phyloP scores from a whole-genome alignment of 345 rosid genomes.

The Iberis pinnata region DNA sequence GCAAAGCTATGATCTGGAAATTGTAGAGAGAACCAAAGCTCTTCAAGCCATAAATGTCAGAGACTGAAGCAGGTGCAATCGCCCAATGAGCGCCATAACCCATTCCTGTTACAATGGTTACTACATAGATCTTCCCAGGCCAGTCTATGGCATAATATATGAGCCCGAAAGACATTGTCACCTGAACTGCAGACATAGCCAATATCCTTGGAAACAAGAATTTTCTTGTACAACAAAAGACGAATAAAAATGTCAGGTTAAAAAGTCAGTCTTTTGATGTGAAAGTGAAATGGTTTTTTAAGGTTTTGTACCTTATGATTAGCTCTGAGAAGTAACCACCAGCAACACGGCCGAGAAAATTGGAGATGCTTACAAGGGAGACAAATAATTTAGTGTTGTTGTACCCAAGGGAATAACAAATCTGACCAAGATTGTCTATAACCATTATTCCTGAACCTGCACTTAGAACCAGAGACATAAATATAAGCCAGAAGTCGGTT shows the following conservation, averaged over 20 bases:
- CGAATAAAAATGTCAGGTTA: neutral
- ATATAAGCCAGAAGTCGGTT: slow-evolving; percentile 74
- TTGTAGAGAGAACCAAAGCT: slow-evolving; percentile 70
- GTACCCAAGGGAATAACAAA: slow-evolving; percentile 60
- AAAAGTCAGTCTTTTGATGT: neutral
- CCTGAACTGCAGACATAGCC: slow-evolving; percentile 56
- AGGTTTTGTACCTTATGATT: slow-evolving; percentile 40
- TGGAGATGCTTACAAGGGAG: slow-evolving; percentile 80
- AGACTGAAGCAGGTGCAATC: slow-evolving; percentile 50
- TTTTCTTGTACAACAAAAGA: slow-evolving; percentile 37
- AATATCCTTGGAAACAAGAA: slow-evolving; percentile 54
- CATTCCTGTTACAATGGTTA: slow-evolving; percentile 51
- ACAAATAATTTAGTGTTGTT: slow-evolving; percentile 52
- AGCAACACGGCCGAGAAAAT: slow-evolving; percentile 84
- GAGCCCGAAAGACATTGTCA: slow-evolving; percentile 55
- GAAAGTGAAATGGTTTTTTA: neutral
- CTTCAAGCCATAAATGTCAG: slow-evolving; percentile 66
- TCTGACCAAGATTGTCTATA: slow-evolving; percentile 84
- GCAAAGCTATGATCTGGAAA: slow-evolving; percentile 47
- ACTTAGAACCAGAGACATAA: slow-evolving; percentile 57
- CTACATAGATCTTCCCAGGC: slow-evolving; percentile 56
- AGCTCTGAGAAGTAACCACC: slow-evolving; percentile 91
- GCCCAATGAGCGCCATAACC: slow-evolving; percentile 68
- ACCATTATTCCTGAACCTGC: slow-evolving; percentile 77
- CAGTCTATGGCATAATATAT: slow-evolving; percentile 50